phyloP scores from a whole-genome alignment of 2,329 filamentous ascomycete species.

The Xylariaceae sp. region DNA sequence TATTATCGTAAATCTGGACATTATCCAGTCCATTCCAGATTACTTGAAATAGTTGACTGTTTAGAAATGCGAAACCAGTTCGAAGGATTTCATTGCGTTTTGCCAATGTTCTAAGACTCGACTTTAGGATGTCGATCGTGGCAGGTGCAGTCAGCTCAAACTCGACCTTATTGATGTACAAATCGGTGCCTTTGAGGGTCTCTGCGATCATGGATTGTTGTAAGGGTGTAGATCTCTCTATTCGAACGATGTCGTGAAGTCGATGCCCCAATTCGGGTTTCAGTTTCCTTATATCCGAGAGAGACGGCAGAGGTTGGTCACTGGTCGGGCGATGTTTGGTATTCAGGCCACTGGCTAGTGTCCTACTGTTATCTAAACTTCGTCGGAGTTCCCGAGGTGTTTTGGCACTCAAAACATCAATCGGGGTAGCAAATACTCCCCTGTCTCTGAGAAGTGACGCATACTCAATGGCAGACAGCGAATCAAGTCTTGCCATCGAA shows the following conservation, averaged over 20 bases:
- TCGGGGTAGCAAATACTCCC: conserved; percentile 51
- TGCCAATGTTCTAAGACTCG: conserved; percentile 47
- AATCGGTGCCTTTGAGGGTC: conserved; percentile 50
- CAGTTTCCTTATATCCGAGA: conserved; percentile 8
- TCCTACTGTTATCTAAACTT: not conserved
- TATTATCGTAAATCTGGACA: conserved; percentile 38
- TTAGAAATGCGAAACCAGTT: conserved; percentile 61
- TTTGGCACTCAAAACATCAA: conserved; percentile 56
- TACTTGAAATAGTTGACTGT: conserved; percentile 54
- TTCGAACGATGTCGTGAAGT: conserved; percentile 32
- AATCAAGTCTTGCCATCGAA: conserved; percentile 36
- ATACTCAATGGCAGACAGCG: conserved; percentile 42
- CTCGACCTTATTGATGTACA: conserved; percentile 76
- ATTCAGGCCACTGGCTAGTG: not conserved
- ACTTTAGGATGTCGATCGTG: conserved; percentile 36
- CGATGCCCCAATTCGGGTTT: conserved; percentile 14
- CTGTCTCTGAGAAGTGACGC: conserved; percentile 56
- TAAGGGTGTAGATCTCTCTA: conserved; percentile 63
- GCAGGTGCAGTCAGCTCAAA: conserved; percentile 46
- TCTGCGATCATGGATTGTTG: conserved; percentile 79
- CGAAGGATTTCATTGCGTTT: conserved; percentile 61
- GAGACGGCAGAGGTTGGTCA: not conserved
- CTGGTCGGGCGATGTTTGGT: not conserved
- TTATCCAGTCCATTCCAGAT: conserved; percentile 51
- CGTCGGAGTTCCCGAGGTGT: conserved; percentile 31